A percentile compares a stretch with the other conserved stretches of the same genome.
Evolutionary conservation across 192 early-diverging fungal genomes (phyloP).

Genomic region (Umbelopsis vinacea): DNA sequence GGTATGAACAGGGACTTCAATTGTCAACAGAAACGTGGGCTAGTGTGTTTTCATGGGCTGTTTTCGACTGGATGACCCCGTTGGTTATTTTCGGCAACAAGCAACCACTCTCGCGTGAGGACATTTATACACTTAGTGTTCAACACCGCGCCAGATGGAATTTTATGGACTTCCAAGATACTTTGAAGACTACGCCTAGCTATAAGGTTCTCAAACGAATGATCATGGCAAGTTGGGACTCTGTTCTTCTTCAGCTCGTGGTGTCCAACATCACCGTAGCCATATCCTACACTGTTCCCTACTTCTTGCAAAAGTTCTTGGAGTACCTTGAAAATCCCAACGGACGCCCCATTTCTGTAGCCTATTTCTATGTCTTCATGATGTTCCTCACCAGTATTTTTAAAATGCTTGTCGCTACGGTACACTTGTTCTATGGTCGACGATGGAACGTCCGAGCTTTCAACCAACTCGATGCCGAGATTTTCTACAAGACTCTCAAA

Average conservation of each 20-base stretch:
- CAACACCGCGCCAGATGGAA: slow-evolving; percentile 23
- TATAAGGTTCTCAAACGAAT: slow-evolving; percentile 21
- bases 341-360: slow-evolving; percentile 36
- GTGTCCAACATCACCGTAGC: slow-evolving; percentile 21
- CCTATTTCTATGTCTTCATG: slow-evolving; percentile 61
- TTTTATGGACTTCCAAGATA: slow-evolving; percentile 23
- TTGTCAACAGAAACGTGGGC: slow-evolving; percentile 30
- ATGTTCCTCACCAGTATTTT: slow-evolving; percentile 44
- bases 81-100: slow-evolving; percentile 23
- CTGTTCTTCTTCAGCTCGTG: slow-evolving; percentile 24
- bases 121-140: slow-evolving; percentile 27
- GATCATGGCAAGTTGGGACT: slow-evolving; percentile 14
- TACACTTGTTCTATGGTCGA: slow-evolving; percentile 50
- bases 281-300: slow-evolving; percentile 47
- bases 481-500: slow-evolving; percentile 62
- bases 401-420: slow-evolving; percentile 26
- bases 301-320: slow-evolving; percentile 48
- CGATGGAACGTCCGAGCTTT: slow-evolving; percentile 51
- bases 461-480: slow-evolving; percentile 62
- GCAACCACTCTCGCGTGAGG: slow-evolving; percentile 1
- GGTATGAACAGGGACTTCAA: background rate
- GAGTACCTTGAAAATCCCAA: slow-evolving; percentile 43
- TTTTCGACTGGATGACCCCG: slow-evolving; percentile 31
- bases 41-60: slow-evolving; percentile 26
- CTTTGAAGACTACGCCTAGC: background rate